Conservation (phyloP, 2,329 filamentous ascomycete genomes). For the Coniochaeta prunicola region DNA sequence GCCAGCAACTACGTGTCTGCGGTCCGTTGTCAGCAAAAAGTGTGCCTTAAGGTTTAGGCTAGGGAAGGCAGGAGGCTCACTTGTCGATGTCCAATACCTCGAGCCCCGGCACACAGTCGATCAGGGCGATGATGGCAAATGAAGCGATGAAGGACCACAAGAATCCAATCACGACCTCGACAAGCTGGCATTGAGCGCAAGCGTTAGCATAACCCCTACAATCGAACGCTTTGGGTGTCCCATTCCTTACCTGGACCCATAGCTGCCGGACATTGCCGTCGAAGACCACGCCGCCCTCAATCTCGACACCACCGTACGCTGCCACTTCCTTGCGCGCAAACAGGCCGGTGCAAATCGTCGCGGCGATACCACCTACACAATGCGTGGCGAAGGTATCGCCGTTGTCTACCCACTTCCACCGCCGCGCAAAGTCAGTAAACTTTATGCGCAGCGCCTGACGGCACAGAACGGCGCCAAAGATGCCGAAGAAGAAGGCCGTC, state of each 20-base stretch:
- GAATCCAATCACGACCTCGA: conserved; percentile 43
- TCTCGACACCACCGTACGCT: conserved; percentile 39
- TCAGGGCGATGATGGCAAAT: conserved; percentile 39
- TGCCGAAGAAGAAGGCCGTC: conserved; percentile 39
- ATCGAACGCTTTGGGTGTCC: neutral
- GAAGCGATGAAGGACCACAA: conserved; percentile 40
- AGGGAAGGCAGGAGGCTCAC: conserved; percentile 23
- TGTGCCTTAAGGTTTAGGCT: neutral
- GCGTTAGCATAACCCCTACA: neutral
- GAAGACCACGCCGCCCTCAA: conserved; percentile 43
- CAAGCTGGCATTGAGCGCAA: conserved; percentile 16
- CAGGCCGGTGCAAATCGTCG: conserved; percentile 41
- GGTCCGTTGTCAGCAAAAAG: conserved; percentile 5
- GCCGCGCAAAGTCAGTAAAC: conserved; percentile 37
- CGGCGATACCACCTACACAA: conserved; percentile 42
- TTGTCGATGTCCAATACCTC: conserved; percentile 45
- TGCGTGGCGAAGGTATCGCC: conserved; percentile 49
- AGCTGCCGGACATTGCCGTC: conserved; percentile 43
- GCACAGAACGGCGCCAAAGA: conserved; percentile 37
- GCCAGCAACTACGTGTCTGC: conserved; percentile 35
- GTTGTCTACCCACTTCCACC: conserved; percentile 44
- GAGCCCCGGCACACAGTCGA: conserved; percentile 44
- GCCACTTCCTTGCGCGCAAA: conserved; percentile 44
- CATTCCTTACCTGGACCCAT: conserved; percentile 29
- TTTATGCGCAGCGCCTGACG: conserved; percentile 46